These are phyloP conservation scores for Trametes cinnabarina DNA, from an alignment of 768 basidiomycete species.

Conservation along the genomic window DNA sequence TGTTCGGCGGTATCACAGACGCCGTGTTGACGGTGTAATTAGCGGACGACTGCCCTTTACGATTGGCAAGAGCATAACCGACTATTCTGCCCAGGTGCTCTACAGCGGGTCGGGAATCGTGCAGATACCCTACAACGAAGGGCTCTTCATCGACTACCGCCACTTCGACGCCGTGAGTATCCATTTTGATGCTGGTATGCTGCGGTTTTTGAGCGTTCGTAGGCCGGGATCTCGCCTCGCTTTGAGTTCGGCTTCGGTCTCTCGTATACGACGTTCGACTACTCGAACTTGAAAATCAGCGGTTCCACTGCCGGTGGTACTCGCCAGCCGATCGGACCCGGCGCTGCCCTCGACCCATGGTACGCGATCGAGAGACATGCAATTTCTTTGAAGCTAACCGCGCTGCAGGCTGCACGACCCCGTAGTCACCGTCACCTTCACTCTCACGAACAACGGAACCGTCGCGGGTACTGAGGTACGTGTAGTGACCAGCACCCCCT, in stretches of 20 bases:
- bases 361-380: constrained; percentile 9
- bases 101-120: constrained; percentile 34
- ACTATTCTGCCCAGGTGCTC: constrained; percentile 48
- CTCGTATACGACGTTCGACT: constrained; percentile 79
- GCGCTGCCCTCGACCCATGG: constrained; percentile 21
- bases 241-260: constrained; percentile 89
- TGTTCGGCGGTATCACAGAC: no score
- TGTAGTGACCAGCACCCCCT: background rate
- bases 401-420: constrained; percentile 29
- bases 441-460: constrained; percentile 37
- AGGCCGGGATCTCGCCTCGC: constrained; percentile 69
- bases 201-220: constrained; percentile 26
- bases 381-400: background rate
- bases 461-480: constrained; percentile 32
- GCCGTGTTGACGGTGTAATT: background rate
- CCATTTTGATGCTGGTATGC: background rate
- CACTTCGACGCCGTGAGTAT: constrained; percentile 37
- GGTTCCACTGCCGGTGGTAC: constrained; percentile 30
- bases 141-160: constrained; percentile 35
- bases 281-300: constrained; percentile 53
- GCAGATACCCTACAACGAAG: constrained; percentile 64
- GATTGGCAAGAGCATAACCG: constrained; percentile 56
- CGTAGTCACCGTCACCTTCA: constrained; percentile 33
- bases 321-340: constrained; percentile 13
- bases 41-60: constrained; percentile 68